These are phyloP conservation scores for Amanita polypyramis DNA, from an alignment of 768 basidiomycete species.

Conservation along the genomic window DNA sequence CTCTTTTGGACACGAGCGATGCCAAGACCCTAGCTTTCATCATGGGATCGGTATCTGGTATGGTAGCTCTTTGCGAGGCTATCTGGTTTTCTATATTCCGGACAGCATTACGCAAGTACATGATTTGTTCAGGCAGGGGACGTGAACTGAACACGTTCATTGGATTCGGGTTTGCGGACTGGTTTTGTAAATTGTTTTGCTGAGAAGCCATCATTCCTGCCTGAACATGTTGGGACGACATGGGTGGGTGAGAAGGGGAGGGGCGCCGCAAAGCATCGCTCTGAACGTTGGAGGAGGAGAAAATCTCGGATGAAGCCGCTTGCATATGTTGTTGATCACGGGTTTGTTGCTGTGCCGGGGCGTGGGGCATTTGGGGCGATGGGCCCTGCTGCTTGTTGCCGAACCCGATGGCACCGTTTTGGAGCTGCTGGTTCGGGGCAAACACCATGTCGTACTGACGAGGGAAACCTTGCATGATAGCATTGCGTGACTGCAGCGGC, in stretches of 20 bases:
- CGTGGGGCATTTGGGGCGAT: not conserved
- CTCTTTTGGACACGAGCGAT: not conserved
- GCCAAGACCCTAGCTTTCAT: conserved; percentile 2
- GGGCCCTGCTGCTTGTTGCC: conserved; percentile 11
- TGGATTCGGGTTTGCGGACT: not conserved
- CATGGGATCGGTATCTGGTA: conserved; percentile 5
- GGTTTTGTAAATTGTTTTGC: not conserved
- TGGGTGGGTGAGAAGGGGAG: conserved; percentile 34
- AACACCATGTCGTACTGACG: conserved; percentile 12
- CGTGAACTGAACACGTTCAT: not conserved
- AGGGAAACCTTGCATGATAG: not conserved
- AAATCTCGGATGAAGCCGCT: conserved; percentile 31
- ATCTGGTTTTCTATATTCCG: conserved; percentile 1
- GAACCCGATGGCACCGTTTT: conserved; percentile 29
- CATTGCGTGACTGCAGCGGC: not conserved
- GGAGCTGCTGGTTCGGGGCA: conserved; percentile 36
- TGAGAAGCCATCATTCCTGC: not conserved
- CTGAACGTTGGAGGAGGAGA: conserved; percentile 33
- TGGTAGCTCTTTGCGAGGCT: not conserved
- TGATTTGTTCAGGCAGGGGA: conserved; percentile 1
- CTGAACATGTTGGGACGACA: conserved; percentile 4
- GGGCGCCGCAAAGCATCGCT: conserved; percentile 38
- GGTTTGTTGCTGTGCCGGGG: conserved; percentile 8
- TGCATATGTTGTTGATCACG: conserved; percentile 12
- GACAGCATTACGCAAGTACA: conserved; percentile 2